phyloP scores from a whole-genome alignment of 108 stramenopile species.

The Skeletonema tropicum region DNA sequence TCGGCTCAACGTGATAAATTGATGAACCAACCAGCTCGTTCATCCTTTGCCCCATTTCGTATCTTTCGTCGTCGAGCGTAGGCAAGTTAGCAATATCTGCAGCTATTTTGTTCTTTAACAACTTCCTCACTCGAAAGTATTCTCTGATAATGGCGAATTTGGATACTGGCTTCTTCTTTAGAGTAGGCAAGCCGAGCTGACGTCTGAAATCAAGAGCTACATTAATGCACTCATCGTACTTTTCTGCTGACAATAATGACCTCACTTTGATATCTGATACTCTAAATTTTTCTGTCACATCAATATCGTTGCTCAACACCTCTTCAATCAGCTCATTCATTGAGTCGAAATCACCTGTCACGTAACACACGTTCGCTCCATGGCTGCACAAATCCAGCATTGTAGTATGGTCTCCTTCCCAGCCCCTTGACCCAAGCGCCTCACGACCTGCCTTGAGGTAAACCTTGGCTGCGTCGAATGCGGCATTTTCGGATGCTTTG shows the following conservation, averaged over 20 bases:
- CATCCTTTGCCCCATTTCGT: background rate
- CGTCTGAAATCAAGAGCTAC: background rate
- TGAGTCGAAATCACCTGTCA: too few relatives aligned
- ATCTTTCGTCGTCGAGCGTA: too few relatives aligned
- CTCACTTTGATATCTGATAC: background rate
- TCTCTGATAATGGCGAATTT: background rate
- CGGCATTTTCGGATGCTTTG: background rate
- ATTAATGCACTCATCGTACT: background rate
- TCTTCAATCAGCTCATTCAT: background rate
- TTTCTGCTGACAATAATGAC: background rate
- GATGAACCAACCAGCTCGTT: background rate
- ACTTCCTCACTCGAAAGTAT: background rate
- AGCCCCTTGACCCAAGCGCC: too few relatives aligned
- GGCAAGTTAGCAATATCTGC: too few relatives aligned
- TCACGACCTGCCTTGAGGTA: background rate
- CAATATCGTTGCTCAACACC: too few relatives aligned
- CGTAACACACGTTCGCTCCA: too few relatives aligned
- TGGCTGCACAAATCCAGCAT: too few relatives aligned
- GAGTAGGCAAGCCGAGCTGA: too few relatives aligned
- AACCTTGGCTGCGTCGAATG: background rate
- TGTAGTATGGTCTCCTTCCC: too few relatives aligned
- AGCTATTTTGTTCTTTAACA: too few relatives aligned
- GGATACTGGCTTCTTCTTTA: background rate
- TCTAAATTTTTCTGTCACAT: too few relatives aligned
- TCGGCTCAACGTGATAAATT: background rate